Evolutionary conservation across 805 yeast genomes (phyloP).

Genomic region (Ogataea degrootiae): DNA sequence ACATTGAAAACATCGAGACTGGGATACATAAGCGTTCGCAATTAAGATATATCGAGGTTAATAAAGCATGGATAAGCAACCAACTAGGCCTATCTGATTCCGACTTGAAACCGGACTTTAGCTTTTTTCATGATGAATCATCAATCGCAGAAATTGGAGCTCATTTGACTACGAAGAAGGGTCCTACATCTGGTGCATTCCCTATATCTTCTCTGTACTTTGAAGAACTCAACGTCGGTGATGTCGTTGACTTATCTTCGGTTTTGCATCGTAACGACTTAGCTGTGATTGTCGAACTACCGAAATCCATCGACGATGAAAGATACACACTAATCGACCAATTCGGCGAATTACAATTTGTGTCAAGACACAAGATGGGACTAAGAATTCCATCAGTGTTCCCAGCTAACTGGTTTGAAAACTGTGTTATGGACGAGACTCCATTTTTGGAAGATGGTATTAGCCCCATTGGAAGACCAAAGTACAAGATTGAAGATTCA

Average conservation of each 20-base stretch:
- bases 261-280: constrained; percentile 40
- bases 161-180: constrained; percentile 3
- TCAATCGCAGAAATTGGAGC: constrained; percentile 4
- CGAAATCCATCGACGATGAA: constrained; percentile 43
- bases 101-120: constrained; percentile 12
- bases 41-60: constrained; percentile 26
- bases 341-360: constrained; percentile 53
- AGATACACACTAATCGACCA: constrained; percentile 52
- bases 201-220: constrained; percentile 21
- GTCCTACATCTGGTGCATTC: constrained; percentile 3
- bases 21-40: constrained; percentile 19
- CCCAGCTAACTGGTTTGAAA: constrained; percentile 33
- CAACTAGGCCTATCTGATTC: constrained; percentile 1
- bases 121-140: constrained; percentile 12
- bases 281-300: constrained; percentile 52
- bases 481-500: constrained; percentile 28
- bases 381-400: constrained; percentile 53
- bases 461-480: constrained; percentile 30
- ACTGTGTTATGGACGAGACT: constrained; percentile 27
- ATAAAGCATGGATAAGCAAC: constrained; percentile 25
- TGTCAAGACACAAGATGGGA: constrained; percentile 39
- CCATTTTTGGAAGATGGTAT: constrained; percentile 16
- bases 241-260: constrained; percentile 50
- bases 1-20: constrained; percentile 21
- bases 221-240: constrained; percentile 46